These are phyloP conservation scores for Fomitopsis betulina DNA, from an alignment of 1,284 basidiomycete genomes.

Conservation along the genomic window DNA sequence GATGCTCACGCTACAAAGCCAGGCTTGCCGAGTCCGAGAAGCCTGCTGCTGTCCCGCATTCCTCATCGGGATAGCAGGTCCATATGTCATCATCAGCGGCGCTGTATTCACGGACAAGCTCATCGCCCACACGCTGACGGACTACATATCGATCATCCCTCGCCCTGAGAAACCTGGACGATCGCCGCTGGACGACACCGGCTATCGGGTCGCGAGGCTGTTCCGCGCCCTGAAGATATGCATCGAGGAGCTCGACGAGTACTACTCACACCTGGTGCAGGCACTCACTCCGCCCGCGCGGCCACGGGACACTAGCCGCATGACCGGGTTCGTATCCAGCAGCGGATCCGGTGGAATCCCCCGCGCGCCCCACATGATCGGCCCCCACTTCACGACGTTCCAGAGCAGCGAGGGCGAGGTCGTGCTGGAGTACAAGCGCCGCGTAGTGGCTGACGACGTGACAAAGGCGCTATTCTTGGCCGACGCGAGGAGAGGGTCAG, in stretches of 20 bases:
- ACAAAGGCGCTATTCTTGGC: background rate
- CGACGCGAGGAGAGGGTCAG: background rate
- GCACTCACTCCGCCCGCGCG: background rate
- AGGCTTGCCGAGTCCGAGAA: background rate
- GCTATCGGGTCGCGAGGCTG: background rate
- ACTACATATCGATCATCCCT: slow-evolving; percentile 2
- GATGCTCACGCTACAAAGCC: too few relatives aligned
- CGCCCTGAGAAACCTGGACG: background rate
- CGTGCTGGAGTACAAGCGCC: background rate
- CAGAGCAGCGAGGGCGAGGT: too few relatives aligned
- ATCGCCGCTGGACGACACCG: background rate
- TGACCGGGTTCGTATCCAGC: background rate
- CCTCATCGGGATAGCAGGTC: slow-evolving; percentile 8
- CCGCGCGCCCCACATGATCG: background rate
- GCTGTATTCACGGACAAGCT: slow-evolving; percentile 12
- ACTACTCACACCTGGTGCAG: background rate
- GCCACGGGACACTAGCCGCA: background rate
- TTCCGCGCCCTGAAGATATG: background rate
- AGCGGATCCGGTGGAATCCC: background rate
- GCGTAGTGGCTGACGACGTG: background rate
- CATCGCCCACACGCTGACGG: slow-evolving; percentile 7
- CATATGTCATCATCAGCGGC: slow-evolving; percentile 8
- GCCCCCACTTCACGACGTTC: too few relatives aligned
- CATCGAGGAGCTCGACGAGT: background rate
- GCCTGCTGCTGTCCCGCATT: slow-evolving; percentile 11